Percentiles rank a stretch among this genome's conserved stretches.
Conservation (phyloP, 805 yeast genomes). For the Suhomyces prunicola region DNA sequence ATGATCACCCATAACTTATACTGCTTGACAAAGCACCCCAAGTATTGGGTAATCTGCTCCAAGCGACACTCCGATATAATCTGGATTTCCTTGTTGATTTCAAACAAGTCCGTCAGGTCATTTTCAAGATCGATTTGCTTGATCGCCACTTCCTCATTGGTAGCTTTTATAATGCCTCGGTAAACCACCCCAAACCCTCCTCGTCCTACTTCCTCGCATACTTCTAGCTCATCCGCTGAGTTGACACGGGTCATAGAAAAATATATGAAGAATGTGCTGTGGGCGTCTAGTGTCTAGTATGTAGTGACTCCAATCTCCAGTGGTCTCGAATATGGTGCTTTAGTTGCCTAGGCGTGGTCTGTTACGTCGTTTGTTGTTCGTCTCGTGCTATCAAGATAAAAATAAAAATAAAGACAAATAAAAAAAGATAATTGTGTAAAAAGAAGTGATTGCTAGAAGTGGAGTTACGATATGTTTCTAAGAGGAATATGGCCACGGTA, state of each 20-base stretch:
- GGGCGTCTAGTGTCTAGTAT: background rate
- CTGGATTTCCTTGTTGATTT: constrained; percentile 69
- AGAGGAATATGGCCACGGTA: background rate
- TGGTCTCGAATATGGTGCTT: background rate
- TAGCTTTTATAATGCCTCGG: constrained; percentile 51
- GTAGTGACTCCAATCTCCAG: background rate
- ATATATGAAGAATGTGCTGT: no score
- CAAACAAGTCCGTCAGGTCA: constrained; percentile 60
- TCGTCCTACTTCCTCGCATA: constrained; percentile 59
- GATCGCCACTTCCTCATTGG: constrained; percentile 48
- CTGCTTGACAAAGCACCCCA: constrained; percentile 69
- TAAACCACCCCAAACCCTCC: constrained; percentile 82
- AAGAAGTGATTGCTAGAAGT: background rate
- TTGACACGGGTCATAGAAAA: constrained; percentile 11
- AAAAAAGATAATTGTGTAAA: background rate
- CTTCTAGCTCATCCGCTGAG: constrained; percentile 39
- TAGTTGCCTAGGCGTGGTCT: no score
- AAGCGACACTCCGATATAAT: constrained; percentile 65
- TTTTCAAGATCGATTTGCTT: constrained; percentile 71
- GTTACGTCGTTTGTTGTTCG: background rate
- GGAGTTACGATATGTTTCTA: background rate
- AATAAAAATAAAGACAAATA: background rate
- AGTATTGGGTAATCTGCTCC: constrained; percentile 60
- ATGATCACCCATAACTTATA: constrained; percentile 74
- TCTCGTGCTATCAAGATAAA: background rate